Base-by-base conservation (phyloP, 345 rosid species). In the Noccaea bulbosa region DNA sequence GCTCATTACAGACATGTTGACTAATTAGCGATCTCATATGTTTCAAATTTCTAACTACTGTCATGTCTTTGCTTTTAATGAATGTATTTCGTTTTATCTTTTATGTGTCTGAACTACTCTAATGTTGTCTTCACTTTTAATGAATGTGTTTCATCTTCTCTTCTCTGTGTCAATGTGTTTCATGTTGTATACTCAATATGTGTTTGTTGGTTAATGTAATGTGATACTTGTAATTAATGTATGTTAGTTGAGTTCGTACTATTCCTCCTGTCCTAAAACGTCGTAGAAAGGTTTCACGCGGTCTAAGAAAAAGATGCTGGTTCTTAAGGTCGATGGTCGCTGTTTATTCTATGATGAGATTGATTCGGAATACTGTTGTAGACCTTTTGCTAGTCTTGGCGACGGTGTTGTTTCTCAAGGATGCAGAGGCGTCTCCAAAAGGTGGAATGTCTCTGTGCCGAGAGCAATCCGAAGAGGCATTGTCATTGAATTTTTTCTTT, bases 321-420 rank as follows among this genome's bases (percentile, higher is more conserved):
- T 30, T 83, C 48, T 81, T 85, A 81, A 59, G 53, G 3, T 27
- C 74, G 5, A 44, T 81, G 39, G 0, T 60, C 24, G 44, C 55
- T 51, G 14, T 87, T 55, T 82, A 82, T 80, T 56, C 44, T 1
- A n/a, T 53, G 4, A 2, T 79, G 12, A 79, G 30, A 48, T 9
- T 85, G 60, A 44, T 83, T 43, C 80, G 77, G 79, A 86, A 87
- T 62, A 88, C 86, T 3, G 3, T 71, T 9, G 78, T 80, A 67
- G 93, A 89, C 69, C 0, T 86, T 40, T 0, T 47, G 6, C n/a
- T 78, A 69, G 69, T 77, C 55, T n/a, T 70, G 17, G 82, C 76
- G 2, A 88, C 87, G 0, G 2, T 61, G 0, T 0, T 75, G 11
- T 86, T 82, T 49, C 82, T 53, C 67, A 71, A 71, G 14, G 92